phyloP scores from a whole-genome alignment of 352 stramenopile species.

The Globisporangium solare region DNA sequence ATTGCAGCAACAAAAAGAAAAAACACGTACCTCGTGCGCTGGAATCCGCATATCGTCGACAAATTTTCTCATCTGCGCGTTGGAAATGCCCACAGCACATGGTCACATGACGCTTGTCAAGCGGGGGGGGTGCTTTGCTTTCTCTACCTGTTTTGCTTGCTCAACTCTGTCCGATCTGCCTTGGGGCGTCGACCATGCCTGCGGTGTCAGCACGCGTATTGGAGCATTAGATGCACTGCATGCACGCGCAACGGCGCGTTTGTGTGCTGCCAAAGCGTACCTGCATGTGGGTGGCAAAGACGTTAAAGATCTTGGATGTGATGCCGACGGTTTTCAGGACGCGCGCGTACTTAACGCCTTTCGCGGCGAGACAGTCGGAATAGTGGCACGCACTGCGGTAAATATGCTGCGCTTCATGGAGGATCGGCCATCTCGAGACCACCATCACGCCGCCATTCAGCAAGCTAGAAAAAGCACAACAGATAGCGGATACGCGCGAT shows the following conservation, averaged over 20 bases:
- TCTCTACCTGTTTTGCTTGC: slow-evolving; percentile 62
- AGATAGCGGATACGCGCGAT: too few relatives aligned
- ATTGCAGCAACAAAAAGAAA: background rate
- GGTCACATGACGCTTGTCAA: too few relatives aligned
- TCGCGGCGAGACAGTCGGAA: slow-evolving; percentile 77
- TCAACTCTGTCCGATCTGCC: slow-evolving; percentile 52
- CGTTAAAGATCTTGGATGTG: slow-evolving; percentile 72
- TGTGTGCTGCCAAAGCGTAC: slow-evolving; percentile 9
- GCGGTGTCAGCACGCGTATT: background rate
- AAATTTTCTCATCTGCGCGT: slow-evolving; percentile 49
- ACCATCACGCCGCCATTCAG: slow-evolving; percentile 78
- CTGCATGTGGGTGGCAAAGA: slow-evolving; percentile 86
- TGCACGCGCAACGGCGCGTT: background rate
- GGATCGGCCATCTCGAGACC: slow-evolving; percentile 79
- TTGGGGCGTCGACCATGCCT: slow-evolving; percentile 75
- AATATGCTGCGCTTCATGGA: slow-evolving; percentile 72
- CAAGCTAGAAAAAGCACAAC: slow-evolving; percentile 28
- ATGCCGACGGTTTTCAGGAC: slow-evolving; percentile 52
- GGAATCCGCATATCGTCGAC: slow-evolving; percentile 59
- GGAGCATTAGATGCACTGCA: background rate
- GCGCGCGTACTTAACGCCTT: slow-evolving; percentile 80
- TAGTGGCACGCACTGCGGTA: slow-evolving; percentile 78
- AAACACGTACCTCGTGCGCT: slow-evolving; percentile 47
- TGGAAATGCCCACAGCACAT: background rate
- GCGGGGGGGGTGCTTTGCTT: background rate